phyloP scores from a whole-genome alignment of 768 basidiomycete species.

The Paxillus involutus region DNA sequence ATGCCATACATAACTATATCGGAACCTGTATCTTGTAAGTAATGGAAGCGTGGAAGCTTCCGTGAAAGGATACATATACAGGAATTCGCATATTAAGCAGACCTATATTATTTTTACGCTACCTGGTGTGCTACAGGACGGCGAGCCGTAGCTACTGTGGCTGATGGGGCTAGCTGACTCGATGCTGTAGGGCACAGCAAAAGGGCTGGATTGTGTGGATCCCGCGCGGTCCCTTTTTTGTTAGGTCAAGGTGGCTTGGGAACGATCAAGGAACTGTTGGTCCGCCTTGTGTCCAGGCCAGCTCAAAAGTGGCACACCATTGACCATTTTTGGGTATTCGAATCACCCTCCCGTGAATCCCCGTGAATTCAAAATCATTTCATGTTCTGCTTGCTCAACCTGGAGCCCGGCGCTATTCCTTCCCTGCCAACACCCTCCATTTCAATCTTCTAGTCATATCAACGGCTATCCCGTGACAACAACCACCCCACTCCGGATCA shows the following conservation, averaged over 20 bases:
- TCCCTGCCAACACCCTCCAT: neutral
- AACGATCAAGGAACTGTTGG: conserved; percentile 28
- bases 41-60: conserved; percentile 1
- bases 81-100: neutral
- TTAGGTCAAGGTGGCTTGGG: conserved; percentile 20
- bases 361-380: conserved; percentile 6
- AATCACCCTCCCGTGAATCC: conserved; percentile 4
- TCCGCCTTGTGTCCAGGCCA: conserved; percentile 27
- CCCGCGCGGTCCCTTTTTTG: neutral
- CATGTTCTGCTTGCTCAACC: no score
- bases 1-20: conserved; percentile 25
- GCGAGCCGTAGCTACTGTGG: no score
- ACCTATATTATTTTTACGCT: no score
- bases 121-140: no score
- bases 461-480: neutral
- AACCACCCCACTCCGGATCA: no score
- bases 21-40: conserved; percentile 14
- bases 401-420: neutral
- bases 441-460: neutral
- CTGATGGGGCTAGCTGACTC: neutral
- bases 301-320: conserved; percentile 16
- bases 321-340: conserved; percentile 16
- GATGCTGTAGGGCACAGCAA: conserved; percentile 4
- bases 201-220: neutral
- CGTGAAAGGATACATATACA: neutral